Percentiles rank a stretch among this genome's conserved stretches.
Evolutionary conservation across 768 basidiomycete species (phyloP).

Genomic region (Gyrodon lividus): DNA sequence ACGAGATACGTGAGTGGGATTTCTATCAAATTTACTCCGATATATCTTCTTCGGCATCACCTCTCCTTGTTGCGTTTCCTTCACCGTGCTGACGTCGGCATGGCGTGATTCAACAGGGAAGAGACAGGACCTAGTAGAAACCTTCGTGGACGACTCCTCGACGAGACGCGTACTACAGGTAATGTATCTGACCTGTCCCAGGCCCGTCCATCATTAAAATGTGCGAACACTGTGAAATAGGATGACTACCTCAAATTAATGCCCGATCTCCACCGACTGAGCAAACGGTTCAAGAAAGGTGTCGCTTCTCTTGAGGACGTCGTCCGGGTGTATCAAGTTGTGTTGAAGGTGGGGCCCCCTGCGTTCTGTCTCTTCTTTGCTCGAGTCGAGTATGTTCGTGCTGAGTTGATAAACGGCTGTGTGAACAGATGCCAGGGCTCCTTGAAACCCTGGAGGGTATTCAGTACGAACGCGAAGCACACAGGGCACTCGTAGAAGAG

Average conservation of each 20-base stretch:
- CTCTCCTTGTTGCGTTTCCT: neutral
- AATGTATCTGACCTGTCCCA: slow-evolving; percentile 9
- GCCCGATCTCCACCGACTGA: slow-evolving; percentile 91
- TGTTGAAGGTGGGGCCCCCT: slow-evolving; percentile 58
- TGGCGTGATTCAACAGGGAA: slow-evolving; percentile 49
- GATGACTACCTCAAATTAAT: slow-evolving; percentile 86
- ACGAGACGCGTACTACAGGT: slow-evolving; percentile 75
- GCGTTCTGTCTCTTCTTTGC: neutral
- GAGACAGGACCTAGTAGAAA: slow-evolving; percentile 84
- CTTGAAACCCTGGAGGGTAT: slow-evolving; percentile 59
- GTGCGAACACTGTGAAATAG: slow-evolving; percentile 36
- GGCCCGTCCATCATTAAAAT: neutral
- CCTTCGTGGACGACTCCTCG: slow-evolving; percentile 77
- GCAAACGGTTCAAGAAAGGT: slow-evolving; percentile 86
- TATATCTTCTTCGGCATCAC: neutral
- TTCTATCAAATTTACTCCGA: neutral
- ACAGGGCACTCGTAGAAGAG: slow-evolving; percentile 60
- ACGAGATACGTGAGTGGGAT: slow-evolving; percentile 76
- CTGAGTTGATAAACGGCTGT: neutral
- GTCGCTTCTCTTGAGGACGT: slow-evolving; percentile 90
- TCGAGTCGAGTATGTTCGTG: neutral
- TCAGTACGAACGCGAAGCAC: slow-evolving; percentile 45
- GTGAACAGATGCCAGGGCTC: slow-evolving; percentile 69
- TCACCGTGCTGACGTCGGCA: neutral
- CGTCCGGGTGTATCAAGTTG: slow-evolving; percentile 92